A percentile compares a stretch with the other conserved stretches of the same genome.
These are phyloP conservation scores for Ambrosia artemisiifolia DNA, from an alignment of 129 eudicot genomes.

Conservation along the genomic window DNA sequence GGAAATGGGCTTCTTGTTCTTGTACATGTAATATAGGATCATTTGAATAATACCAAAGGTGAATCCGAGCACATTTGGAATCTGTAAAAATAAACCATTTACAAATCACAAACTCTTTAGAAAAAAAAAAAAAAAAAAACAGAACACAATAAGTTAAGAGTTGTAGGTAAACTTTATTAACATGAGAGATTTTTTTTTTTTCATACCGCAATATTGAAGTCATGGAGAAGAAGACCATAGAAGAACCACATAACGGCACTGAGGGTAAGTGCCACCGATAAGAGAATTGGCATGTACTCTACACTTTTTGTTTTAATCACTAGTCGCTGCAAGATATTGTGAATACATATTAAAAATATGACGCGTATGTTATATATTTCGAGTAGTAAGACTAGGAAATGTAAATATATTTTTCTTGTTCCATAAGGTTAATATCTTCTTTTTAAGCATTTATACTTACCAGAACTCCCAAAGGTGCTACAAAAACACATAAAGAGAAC, in stretches of 20 bases:
- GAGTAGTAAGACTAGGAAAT: neutral
- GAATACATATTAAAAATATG: neutral
- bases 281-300: constrained; percentile 79
- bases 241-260: constrained; percentile 90
- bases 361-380: neutral
- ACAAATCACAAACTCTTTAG: neutral
- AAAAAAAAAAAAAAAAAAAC: neutral
- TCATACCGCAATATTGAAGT: constrained; percentile 64
- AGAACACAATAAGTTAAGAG: neutral
- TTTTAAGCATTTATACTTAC: constrained; percentile 27
- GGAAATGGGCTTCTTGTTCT: constrained; percentile 33
- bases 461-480: constrained; percentile 66
- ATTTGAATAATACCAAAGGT: constrained; percentile 55
- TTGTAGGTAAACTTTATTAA: neutral
- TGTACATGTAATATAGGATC: constrained; percentile 49
- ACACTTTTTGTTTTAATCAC: constrained; percentile 82
- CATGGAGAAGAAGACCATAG: constrained; percentile 65
- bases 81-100: constrained; percentile 4
- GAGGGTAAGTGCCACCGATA: constrained; percentile 69
- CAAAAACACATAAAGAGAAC: constrained; percentile 62
- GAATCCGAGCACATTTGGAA: constrained; percentile 64
- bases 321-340: constrained; percentile 43
- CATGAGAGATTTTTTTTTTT: neutral
- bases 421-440: neutral
- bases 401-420: neutral